phyloP scores from a whole-genome alignment of 371 early-diverging fungal genomes.

The Mortierella sp. region DNA sequence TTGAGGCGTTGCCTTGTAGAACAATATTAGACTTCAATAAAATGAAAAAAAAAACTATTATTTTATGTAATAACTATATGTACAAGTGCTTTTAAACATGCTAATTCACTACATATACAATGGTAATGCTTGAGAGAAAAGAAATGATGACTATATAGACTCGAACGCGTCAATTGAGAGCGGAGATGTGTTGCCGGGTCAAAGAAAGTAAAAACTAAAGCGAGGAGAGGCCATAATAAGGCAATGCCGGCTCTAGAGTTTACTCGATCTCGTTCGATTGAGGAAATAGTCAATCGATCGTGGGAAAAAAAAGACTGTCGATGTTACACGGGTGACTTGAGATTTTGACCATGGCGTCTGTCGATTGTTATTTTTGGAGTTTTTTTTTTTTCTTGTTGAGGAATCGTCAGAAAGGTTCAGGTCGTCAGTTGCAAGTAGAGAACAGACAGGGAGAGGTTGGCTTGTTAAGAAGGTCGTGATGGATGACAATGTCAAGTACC shows the following conservation, averaged over 20 bases:
- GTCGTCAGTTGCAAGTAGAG: background rate
- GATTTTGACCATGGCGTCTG: no score
- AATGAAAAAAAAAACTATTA: no score
- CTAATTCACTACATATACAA: constrained; percentile 1
- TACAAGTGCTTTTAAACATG: background rate
- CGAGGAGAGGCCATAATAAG: background rate
- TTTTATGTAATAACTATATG: no score
- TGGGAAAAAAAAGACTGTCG: background rate
- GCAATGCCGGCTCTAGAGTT: no score
- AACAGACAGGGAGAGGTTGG: background rate
- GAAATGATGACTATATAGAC: background rate
- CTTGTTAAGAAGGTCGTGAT: no score
- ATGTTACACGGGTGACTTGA: background rate
- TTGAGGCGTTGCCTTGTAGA: background rate
- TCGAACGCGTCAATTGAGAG: background rate
- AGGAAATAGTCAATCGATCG: background rate
- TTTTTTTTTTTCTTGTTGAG: background rate
- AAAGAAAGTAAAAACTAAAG: no score
- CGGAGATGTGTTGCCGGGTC: background rate
- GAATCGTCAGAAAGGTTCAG: background rate
- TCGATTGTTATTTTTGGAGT: no score
- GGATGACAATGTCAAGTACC: background rate
- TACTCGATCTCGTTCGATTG: background rate
- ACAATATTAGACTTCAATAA: background rate
- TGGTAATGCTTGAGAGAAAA: background rate